Base-by-base conservation (phyloP, 2,329 filamentous ascomycete species). In the Colletotrichum cuscutae region DNA sequence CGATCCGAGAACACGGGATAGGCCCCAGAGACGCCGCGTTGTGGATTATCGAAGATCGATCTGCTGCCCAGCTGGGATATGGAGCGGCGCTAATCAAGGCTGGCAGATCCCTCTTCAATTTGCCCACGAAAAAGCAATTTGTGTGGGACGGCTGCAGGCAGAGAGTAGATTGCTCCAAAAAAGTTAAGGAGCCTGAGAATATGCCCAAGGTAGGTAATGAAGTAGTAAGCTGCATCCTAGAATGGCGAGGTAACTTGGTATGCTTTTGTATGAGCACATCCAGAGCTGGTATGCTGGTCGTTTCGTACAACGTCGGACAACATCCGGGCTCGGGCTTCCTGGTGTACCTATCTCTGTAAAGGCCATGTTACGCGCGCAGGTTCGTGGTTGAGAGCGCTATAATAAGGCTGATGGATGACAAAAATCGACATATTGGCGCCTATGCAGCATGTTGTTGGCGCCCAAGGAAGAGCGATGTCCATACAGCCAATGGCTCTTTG, bases 1-100 rank as follows among this genome's bases (percentile, higher is more conserved):
- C 19, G 49, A 62, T 71, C 57, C 35, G 37, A 57, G 64, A 26
- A 24, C 49, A 68, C 35, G 26, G 68, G 32, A 52, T 35, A 63
- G 30, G 46, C 42, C n/a, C 6, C 26, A 37, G 53, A 52, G 57
- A 28, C 24, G 68, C 19, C 28, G 28, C 22, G 13, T 32, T 42
- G 35, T 57, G 49, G 64, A 28, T 42, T 53, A 19, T 28, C 30
- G 24, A 67, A 13, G 32, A 61, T 68, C 49, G 68, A 68, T 57
- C 28, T 26, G 49, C 49, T 37, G 13, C 19, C 24, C 37, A 53
- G 58, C 57, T 52, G 68, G 56, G 15, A 67, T 35, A 52, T 59
- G 49, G 30, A 46, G 28, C 26, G 30, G 22, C 59, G 42, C 65
- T 62, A 62, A 42, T 57, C 26, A 37, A 63, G 24, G 28, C 15